Percentiles rank a stretch among this genome's conserved stretches.
Evolutionary conservation across 805 yeast genomes (phyloP).

Genomic region (Ogataea methanolica): DNA sequence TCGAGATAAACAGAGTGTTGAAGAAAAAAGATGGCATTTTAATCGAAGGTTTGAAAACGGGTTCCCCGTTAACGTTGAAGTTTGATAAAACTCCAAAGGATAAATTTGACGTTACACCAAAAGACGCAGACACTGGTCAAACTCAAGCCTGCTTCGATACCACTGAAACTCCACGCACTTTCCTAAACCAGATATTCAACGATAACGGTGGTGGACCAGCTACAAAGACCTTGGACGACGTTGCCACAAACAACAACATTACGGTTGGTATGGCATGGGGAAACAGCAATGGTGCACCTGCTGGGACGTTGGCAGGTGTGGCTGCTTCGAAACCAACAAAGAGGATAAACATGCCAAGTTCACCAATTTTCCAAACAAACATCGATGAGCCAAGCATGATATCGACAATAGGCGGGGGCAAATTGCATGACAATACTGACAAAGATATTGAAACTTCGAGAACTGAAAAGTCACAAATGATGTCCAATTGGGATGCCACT

Average conservation of each 20-base stretch:
- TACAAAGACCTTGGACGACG: neutral
- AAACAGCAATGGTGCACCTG: neutral
- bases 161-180: slow-evolving; percentile 8
- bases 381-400: slow-evolving; percentile 9
- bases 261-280: neutral
- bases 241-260: neutral
- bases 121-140: slow-evolving; percentile 26
- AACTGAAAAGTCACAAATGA: slow-evolving; percentile 13
- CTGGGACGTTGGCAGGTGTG: neutral
- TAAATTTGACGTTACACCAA: slow-evolving; percentile 17
- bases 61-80: slow-evolving; percentile 14
- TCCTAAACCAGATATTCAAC: slow-evolving; percentile 5
- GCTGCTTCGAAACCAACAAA: slow-evolving; percentile 4
- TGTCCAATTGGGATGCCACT: slow-evolving; percentile 15
- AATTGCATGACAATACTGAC: neutral
- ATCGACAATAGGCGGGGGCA: neutral
- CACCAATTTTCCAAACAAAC: slow-evolving; percentile 25
- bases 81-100: slow-evolving; percentile 29
- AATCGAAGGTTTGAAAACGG: slow-evolving; percentile 6
- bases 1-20: slow-evolving; percentile 24
- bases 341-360: slow-evolving; percentile 28
- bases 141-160: slow-evolving; percentile 17
- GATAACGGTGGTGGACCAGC: neutral
- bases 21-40: neutral
- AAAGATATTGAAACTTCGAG: slow-evolving; percentile 14